Percentiles rank a stretch among this genome's conserved stretches.
phyloP scores from a whole-genome alignment of 306 rosid genomes.

The Acacia confusa region DNA sequence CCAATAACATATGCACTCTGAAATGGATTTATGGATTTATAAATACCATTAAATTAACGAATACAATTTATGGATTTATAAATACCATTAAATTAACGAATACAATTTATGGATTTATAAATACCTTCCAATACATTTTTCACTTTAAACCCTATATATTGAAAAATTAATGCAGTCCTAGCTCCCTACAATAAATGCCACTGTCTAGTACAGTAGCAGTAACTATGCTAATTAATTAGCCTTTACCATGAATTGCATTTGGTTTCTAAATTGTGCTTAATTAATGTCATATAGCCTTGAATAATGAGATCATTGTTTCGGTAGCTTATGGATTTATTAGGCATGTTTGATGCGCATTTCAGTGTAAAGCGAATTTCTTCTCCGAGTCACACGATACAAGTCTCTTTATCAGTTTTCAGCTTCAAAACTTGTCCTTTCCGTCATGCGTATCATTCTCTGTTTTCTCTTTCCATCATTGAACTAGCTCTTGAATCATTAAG shows the following conservation, averaged over 20 bases:
- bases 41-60: too few relatives aligned
- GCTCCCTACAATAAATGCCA: background rate
- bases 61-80: too few relatives aligned
- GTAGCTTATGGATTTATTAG: background rate
- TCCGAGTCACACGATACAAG: background rate
- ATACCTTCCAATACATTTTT: too few relatives aligned
- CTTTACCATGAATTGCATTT: background rate
- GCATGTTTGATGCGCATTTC: background rate
- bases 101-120: too few relatives aligned
- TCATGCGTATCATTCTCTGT: background rate
- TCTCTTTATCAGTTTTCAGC: background rate
- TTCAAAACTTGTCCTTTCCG: background rate
- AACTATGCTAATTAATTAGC: background rate
- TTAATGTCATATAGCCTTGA: background rate
- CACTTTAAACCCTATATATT: too few relatives aligned
- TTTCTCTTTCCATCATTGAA: background rate
- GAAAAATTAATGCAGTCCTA: slow-evolving; percentile 4
- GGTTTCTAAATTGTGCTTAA: background rate
- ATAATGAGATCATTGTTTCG: background rate
- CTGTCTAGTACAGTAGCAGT: background rate
- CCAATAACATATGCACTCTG: too few relatives aligned
- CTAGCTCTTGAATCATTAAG: background rate
- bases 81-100: too few relatives aligned
- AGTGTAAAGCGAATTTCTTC: slow-evolving; percentile 12
- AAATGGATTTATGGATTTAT: too few relatives aligned